phyloP scores from a whole-genome alignment of 345 rosid species.

The Eucalyptus shirleyi region DNA sequence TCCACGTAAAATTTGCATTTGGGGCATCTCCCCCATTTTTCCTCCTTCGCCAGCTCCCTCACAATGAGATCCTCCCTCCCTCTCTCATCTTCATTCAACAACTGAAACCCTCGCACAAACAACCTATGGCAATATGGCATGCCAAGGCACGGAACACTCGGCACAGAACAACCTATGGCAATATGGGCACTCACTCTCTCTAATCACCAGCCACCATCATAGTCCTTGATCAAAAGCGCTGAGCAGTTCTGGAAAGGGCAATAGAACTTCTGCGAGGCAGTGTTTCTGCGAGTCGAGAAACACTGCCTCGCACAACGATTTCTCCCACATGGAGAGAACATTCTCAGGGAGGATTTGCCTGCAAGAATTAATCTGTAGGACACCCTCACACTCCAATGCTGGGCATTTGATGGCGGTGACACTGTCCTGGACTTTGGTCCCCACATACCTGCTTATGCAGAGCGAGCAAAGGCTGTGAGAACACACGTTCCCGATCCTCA shows the following conservation, averaged over 20 bases:
- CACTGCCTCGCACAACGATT: slow-evolving; percentile 27
- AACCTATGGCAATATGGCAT: slow-evolving; percentile 29
- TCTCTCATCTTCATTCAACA: slow-evolving; percentile 19
- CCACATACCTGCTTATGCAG: slow-evolving; percentile 39
- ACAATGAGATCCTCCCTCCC: slow-evolving; percentile 24
- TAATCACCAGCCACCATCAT: slow-evolving; percentile 2
- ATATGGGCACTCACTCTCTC: slow-evolving; percentile 51
- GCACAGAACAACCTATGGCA: slow-evolving; percentile 52
- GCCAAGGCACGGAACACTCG: slow-evolving; percentile 22
- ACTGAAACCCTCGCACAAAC: slow-evolving; percentile 20
- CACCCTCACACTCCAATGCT: slow-evolving; percentile 19
- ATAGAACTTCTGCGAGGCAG: slow-evolving; percentile 20
- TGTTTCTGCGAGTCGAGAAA: slow-evolving; percentile 11
- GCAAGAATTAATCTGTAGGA: slow-evolving; percentile 34
- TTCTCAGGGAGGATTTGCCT: slow-evolving; percentile 20
- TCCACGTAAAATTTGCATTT: slow-evolving; percentile 22
- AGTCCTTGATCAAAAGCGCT: slow-evolving; percentile 26
- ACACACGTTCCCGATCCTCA: slow-evolving; percentile 16
- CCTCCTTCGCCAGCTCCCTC: slow-evolving; percentile 17
- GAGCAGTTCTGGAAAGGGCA: slow-evolving; percentile 78
- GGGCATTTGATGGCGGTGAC: slow-evolving; percentile 33
- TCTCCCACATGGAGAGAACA: slow-evolving; percentile 51
- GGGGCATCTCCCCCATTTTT: slow-evolving; percentile 35
- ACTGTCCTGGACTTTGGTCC: slow-evolving; percentile 10
- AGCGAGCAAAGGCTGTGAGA: slow-evolving; percentile 37